A percentile compares a stretch with the other conserved stretches of the same genome.
Conservation (phyloP, 148 eudicot species). For the Fallopia convolvulus region DNA sequence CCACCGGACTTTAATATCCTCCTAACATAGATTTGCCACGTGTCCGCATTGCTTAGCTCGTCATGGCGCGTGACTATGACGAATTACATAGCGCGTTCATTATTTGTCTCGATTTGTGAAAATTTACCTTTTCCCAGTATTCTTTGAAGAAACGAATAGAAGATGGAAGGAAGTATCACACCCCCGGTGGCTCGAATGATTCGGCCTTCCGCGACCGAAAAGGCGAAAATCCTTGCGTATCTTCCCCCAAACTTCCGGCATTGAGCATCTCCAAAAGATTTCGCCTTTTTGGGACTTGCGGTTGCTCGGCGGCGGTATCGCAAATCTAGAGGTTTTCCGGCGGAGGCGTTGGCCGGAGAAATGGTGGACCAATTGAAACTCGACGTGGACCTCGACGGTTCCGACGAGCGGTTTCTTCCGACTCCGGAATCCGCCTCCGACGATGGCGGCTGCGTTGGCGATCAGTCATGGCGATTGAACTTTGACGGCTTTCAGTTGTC, state of each 20-base stretch:
- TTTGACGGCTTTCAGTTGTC: conserved; percentile 42
- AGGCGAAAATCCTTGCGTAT: not conserved
- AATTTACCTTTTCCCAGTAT: not conserved
- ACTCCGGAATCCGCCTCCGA: conserved; percentile 18
- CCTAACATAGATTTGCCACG: not conserved
- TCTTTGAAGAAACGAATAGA: not conserved
- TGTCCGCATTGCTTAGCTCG: not conserved
- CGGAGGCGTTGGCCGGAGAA: conserved; percentile 24
- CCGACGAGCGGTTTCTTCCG: conserved; percentile 38
- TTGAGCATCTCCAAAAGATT: not conserved
- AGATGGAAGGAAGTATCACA: not conserved
- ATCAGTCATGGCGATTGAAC: conserved; percentile 60
- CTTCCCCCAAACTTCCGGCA: not conserved
- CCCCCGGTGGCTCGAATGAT: conserved; percentile 3
- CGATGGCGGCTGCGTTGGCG: conserved; percentile 12
- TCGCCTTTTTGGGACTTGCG: not conserved
- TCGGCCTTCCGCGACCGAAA: not conserved
- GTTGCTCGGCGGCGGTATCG: not conserved
- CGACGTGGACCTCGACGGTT: conserved; percentile 23
- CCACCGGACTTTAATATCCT: too few relatives aligned
- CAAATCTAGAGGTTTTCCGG: not conserved
- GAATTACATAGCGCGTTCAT: not conserved
- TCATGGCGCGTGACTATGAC: not conserved
- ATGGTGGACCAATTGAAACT: conserved; percentile 22
- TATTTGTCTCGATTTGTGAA: not conserved